Base-by-base conservation (phyloP, 2,329 filamentous ascomycete genomes). In the Thelonectria discophora region DNA sequence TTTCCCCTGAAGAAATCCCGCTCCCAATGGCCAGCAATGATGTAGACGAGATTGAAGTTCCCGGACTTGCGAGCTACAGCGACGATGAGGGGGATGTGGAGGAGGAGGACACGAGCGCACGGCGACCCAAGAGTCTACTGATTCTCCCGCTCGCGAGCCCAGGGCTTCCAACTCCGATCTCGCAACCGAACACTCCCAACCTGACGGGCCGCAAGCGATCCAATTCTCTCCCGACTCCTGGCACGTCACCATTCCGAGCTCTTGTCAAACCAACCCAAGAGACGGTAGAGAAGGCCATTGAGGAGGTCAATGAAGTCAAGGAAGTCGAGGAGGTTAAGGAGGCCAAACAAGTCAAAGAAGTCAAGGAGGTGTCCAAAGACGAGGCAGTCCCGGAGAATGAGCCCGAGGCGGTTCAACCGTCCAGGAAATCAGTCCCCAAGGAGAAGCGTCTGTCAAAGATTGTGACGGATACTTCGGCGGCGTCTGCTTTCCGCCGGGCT, bases 21-120 rank as follows among this genome's bases (percentile, higher is more conserved):
- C 79, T 95, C 10, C 91, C 91, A 0, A 79, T 89, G 42, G 81
- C 81, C 21, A 82, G 86, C 37, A 84, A 88, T 49, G 92, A 96
- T 72, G 78, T 94, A 8, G 84, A 89, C 47, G 92, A 96, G 73
- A 95, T 96, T 43, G 91, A 95, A 71, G 85, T 93, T 46, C 90
- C 91, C 3, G 90, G 90, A 0, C 81, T 93, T 5, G 86, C 84
- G 1, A 76, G 75, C 12, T 84, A 88, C 65, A 86, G 82, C 58
- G 88, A 92, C 58, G 88, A 89, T 13, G 89, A 90, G 53, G 80
- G 80, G 6, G 79, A 80, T 12, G 80, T 77, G 1, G 75, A 77
- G 1, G 70, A 75, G 1, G 70, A 53, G 1, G 54, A 43, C 20
- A 51, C 45, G 5, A 63, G 73, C 10, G 63, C 63, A 5, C 63